phyloP scores from a whole-genome alignment of 768 basidiomycete genomes.

The Boletus bicolor region DNA sequence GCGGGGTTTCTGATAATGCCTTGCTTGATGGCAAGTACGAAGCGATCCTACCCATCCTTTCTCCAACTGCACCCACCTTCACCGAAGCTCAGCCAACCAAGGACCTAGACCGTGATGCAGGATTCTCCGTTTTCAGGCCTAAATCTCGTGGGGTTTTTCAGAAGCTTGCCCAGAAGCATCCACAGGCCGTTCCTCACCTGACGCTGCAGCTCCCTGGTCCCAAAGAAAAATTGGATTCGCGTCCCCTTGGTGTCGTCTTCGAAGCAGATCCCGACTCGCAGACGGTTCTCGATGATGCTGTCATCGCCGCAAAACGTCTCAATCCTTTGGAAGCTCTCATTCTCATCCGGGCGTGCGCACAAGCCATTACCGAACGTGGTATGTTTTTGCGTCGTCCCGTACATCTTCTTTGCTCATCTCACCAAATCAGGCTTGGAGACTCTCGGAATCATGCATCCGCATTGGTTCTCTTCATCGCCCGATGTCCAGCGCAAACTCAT shows the following conservation, averaged over 20 bases:
- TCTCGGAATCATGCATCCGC: conserved; percentile 81
- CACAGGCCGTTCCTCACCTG: conserved; percentile 46
- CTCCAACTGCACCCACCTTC: conserved; percentile 31
- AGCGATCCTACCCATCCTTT: conserved; percentile 50
- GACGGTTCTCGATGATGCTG: conserved; percentile 46
- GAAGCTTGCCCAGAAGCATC: conserved; percentile 35
- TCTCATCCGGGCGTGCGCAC: conserved; percentile 66
- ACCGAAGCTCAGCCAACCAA: conserved; percentile 23
- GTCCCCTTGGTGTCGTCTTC: conserved; percentile 54
- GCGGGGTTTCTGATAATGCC: conserved; percentile 38
- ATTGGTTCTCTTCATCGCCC: conserved; percentile 76
- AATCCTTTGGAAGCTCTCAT: conserved; percentile 60
- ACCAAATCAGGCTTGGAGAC: conserved; percentile 63
- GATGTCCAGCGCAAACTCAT: conserved; percentile 66
- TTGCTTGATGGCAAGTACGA: conserved; percentile 76
- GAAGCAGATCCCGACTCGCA: conserved; percentile 54
- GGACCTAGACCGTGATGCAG: conserved; percentile 41
- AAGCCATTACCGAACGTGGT: conserved; percentile 64
- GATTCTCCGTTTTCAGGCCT: conserved; percentile 49
- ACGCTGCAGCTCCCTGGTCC: conserved; percentile 59
- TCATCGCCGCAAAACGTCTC: conserved; percentile 56
- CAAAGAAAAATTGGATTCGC: conserved; percentile 45
- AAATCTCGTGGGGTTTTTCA: conserved; percentile 41
- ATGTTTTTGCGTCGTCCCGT: conserved; percentile 23
- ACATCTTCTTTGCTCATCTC: conserved; percentile 3